Evolutionary conservation across 352 stramenopile genomes (phyloP).

Genomic region (Globisporangium uncinulatum): DNA sequence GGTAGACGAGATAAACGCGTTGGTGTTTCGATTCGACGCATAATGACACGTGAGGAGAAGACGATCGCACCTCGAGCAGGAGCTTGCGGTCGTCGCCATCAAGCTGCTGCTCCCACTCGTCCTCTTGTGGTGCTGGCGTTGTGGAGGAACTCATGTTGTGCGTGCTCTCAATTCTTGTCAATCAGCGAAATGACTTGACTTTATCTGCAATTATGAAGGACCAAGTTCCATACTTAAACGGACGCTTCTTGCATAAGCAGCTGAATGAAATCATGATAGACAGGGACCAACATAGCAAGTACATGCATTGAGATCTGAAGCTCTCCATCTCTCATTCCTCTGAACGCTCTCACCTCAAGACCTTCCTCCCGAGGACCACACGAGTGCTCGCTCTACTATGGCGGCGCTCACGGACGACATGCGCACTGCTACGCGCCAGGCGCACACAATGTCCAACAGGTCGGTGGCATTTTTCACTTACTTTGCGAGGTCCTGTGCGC

Average conservation of each 20-base stretch:
- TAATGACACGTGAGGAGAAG: not conserved
- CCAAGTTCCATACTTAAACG: too few relatives aligned
- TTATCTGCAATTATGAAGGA: too few relatives aligned
- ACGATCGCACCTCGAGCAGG: conserved; percentile 10
- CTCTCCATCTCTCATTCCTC: too few relatives aligned
- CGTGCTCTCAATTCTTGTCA: not conserved
- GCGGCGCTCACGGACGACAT: conserved; percentile 37
- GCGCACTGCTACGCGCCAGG: conserved; percentile 36
- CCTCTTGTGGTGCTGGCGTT: not conserved
- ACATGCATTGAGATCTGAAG: too few relatives aligned
- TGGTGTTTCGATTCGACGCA: too few relatives aligned
- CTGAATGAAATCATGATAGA: too few relatives aligned
- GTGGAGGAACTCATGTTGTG: too few relatives aligned
- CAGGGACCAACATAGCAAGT: too few relatives aligned
- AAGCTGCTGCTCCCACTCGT: conserved; percentile 7
- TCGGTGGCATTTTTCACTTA: conserved; percentile 12
- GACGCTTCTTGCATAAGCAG: too few relatives aligned
- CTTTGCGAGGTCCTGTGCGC: not conserved
- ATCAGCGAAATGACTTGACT: not conserved
- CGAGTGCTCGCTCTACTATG: not conserved
- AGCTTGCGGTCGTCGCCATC: conserved; percentile 13
- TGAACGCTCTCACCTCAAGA: too few relatives aligned
- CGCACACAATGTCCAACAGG: conserved; percentile 54
- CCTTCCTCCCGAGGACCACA: too few relatives aligned
- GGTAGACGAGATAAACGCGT: too few relatives aligned